Conservation (phyloP, 768 basidiomycete genomes). For the Naganishia randhawae region DNA sequence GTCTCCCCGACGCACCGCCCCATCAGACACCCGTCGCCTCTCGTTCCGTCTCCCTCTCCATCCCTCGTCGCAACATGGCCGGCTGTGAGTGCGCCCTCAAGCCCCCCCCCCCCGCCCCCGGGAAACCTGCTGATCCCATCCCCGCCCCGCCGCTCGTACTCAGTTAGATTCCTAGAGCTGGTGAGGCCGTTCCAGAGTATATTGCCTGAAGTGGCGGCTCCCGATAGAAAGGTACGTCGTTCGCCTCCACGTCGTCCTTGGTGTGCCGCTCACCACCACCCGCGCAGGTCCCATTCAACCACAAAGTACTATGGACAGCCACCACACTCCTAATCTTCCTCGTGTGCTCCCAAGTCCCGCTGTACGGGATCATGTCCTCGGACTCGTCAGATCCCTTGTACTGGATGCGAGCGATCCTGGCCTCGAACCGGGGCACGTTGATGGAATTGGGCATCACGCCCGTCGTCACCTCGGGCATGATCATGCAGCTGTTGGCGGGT, state of each 20-base stretch:
- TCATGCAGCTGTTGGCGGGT: conserved; percentile 97
- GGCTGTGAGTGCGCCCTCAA: neutral
- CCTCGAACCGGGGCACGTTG: conserved; percentile 94
- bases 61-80: no score
- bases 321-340: conserved; percentile 99
- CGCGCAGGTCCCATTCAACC: conserved; percentile 87
- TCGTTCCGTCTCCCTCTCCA: no score
- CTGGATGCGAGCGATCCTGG: conserved; percentile 99
- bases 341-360: conserved; percentile 97
- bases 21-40: no score
- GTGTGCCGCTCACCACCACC: no score
- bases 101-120: neutral
- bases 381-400: conserved; percentile 98
- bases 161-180: conserved; percentile 95
- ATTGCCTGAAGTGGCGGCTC: conserved; percentile 94
- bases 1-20: no score
- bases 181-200: conserved; percentile 96
- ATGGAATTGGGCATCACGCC: conserved; percentile 99
- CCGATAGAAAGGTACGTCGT: conserved; percentile 69
- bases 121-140: neutral
- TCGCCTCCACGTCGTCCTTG: neutral
- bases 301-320: conserved; percentile 97
- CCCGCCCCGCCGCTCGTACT: neutral
- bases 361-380: conserved; percentile 99
- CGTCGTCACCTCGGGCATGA: conserved; percentile 98